Base-by-base conservation (phyloP, 371 early-diverging fungal genomes). In the Mortierella sp. region DNA sequence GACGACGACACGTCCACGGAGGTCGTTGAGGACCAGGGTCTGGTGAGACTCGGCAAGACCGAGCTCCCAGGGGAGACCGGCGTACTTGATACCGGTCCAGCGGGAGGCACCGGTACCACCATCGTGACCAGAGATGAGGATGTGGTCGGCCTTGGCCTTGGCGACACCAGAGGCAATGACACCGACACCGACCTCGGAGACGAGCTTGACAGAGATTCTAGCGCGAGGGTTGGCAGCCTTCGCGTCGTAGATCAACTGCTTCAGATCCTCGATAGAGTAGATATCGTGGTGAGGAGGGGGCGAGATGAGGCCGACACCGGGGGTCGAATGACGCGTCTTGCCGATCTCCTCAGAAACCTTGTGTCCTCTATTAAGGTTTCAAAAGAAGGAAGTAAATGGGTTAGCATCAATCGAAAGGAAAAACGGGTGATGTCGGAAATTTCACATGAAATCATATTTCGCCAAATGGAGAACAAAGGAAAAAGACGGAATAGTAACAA, bases 241-340 rank as follows among this genome's bases (percentile, higher is more conserved):
- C 76, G 98, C 92, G 86, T 99, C 99, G 83, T 98, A 98, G 80
- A 99, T 99, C 46, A 99, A 90, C 89, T 99, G 98, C 91, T 97
- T 98, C 77, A 99, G 90, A 88, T 99, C 99, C 90, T 99, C 99
- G 73, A 97, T 96, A 18, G 98, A 98, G 91, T 99, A 98, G 76
- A 98, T 98, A 85, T 99, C 99, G 92, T 99, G 99, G 87, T 98
- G 99, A 79, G 98, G 98, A 82, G 98, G 98, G 43, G 99, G 99
- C 32, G 96, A 96, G 76, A 99, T 98, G 29, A 99, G 90, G 51
- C 98, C 98, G 56, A 98, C 98, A 73, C 98, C 98, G 46, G 97
- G 97, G 29, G 98, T 98, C 12, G 98, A 96, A 87, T 99, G 97
- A 77, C 99, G 93, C 21, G 98, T 98, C 79, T 92, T 91, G 46